A percentile compares a stretch with the other conserved stretches of the same genome.
Evolutionary conservation across 2,329 filamentous ascomycete species (phyloP).

Genomic region (Exserohilum turcica): DNA sequence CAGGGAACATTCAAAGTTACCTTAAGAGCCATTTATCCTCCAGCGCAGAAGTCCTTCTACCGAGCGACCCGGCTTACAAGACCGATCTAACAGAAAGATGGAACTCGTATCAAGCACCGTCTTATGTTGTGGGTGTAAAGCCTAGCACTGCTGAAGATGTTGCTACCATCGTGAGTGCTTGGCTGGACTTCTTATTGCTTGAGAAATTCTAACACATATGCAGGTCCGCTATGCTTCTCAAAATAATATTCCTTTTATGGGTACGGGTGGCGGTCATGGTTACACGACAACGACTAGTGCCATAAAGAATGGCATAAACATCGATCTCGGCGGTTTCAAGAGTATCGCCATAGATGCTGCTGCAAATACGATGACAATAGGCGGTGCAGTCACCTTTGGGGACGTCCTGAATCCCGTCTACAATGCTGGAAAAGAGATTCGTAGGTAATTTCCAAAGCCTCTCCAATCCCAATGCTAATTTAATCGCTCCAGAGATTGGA

Average conservation of each 20-base stretch:
- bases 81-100: slow-evolving; percentile 3
- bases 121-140: slow-evolving; percentile 6
- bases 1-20: slow-evolving; percentile 1
- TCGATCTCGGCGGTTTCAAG: neutral
- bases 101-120: slow-evolving; percentile 3
- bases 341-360: neutral
- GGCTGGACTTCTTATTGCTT: neutral
- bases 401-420: neutral
- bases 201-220: neutral
- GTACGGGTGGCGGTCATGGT: slow-evolving; percentile 7
- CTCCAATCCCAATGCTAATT: neutral
- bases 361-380: neutral
- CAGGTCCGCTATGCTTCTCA: slow-evolving; percentile 2
- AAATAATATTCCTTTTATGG: slow-evolving; percentile 6
- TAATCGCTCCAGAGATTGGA: neutral
- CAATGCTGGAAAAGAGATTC: neutral
- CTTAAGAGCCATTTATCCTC: neutral
- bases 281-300: slow-evolving; percentile 1
- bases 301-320: neutral
- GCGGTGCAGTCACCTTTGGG: neutral
- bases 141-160: slow-evolving; percentile 4
- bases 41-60: neutral
- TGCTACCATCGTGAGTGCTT: neutral
- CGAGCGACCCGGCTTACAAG: neutral
- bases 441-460: neutral